phyloP scores from a whole-genome alignment of 176 grass and related monocot species.

The Chrysopogon serrulatus region DNA sequence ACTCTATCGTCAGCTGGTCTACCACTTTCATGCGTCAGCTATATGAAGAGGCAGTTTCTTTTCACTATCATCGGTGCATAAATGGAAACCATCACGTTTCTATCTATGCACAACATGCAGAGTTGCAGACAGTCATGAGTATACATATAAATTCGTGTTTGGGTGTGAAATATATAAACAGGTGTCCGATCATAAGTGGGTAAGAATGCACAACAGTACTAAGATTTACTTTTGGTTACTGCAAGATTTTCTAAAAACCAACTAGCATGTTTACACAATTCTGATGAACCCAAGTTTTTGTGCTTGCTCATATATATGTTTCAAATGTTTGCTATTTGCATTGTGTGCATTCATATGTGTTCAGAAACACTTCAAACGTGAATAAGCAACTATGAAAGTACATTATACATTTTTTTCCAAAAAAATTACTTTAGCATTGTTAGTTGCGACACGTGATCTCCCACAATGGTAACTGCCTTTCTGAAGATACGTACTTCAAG shows the following conservation, averaged over 20 bases:
- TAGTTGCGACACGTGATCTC: neutral
- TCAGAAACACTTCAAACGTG: slow-evolving; percentile 16
- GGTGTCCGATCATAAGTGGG: neutral
- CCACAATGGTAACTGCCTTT: neutral
- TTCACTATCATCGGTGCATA: slow-evolving; percentile 36
- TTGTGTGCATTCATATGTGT: neutral
- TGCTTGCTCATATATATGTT: neutral
- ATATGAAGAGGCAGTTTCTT: slow-evolving; percentile 30
- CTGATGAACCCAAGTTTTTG: slow-evolving; percentile 10
- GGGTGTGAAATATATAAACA: neutral
- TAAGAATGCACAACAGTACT: slow-evolving; percentile 12
- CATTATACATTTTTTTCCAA: neutral
- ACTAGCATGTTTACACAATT: slow-evolving; percentile 59
- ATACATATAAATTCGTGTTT: neutral
- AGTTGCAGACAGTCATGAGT: neutral
- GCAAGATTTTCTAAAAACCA: slow-evolving; percentile 28
- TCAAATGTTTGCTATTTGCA: slow-evolving; percentile 10
- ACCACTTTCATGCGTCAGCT: slow-evolving; percentile 4
- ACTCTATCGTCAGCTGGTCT: neutral
- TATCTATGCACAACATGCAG: neutral
- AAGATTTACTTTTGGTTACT: slow-evolving; percentile 16
- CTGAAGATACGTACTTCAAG: neutral
- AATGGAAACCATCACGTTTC: slow-evolving; percentile 31
- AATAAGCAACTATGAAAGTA: neutral
- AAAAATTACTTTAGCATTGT: neutral